Evolutionary conservation across 2,329 filamentous ascomycete species (phyloP), one percentile per base, ranked within the genome.

Genomic region (Pleomassaria siparia): DNA sequence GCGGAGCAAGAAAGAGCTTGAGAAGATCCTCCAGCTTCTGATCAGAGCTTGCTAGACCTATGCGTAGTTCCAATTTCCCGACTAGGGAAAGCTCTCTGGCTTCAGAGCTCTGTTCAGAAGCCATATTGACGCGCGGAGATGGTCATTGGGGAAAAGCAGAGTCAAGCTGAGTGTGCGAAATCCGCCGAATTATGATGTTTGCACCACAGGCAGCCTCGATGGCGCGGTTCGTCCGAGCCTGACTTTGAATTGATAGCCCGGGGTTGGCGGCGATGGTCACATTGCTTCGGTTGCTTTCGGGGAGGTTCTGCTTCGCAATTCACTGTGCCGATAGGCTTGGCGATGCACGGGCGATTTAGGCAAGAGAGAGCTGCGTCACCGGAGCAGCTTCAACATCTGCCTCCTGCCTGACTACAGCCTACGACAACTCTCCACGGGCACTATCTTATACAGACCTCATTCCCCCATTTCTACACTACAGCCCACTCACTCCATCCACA

Each of bases 51-150:
- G 91, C 87, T 43, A 92, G 82, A 22, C 83, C 87, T 62, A 96
- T 94, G 54, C 86, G 83, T 64, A 94, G 83, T 70, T 95, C 91
- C 37, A 95, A 87, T 66, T 89, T 92, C 62, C 88, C 88, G 43
- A 96, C 82, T 52, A 96, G 82, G 56, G 84, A 82, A 57, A 95
- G 79, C 79, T 96, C 91, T 53, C 85, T 83, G 70, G 87, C 79
- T 71, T 88, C 84, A 16, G 64, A 55, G 15, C 50, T 56, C 35
- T 58, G 55, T 33, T 59, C 49, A 41, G 67, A 62, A 39, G 67
- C 62, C 67, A 71, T 71, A 49, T 41, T 54, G 56, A 48, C 40
- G 41, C 3, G 20, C 11, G 35, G 40, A 32, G 6, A 32, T 2
- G 37, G 29, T 6, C 8, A 22, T 28, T n/a, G 15, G 18, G 24